phyloP scores from a whole-genome alignment of 1,139 yeast genomes.

The Ogataea hybrid region DNA sequence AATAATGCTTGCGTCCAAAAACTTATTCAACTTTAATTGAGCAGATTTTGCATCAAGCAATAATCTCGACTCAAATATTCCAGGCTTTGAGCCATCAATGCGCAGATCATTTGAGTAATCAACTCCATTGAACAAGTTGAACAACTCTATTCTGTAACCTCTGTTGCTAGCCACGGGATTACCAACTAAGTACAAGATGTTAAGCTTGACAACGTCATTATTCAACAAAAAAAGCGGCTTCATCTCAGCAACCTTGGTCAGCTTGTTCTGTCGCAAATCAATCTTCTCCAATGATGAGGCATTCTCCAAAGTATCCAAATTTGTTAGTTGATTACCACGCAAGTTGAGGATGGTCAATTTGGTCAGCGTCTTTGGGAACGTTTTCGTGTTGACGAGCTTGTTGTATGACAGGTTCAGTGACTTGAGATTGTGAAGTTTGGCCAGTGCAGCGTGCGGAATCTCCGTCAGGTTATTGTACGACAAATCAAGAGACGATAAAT shows the following conservation, averaged over 20 bases:
- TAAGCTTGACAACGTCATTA: conserved; percentile 21
- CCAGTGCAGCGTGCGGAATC: conserved; percentile 51
- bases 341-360: conserved; percentile 51
- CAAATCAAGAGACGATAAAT: conserved; percentile 55
- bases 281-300: conserved; percentile 48
- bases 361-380: conserved; percentile 40
- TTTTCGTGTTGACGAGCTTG: conserved; percentile 40
- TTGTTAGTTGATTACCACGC: conserved; percentile 49
- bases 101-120: conserved; percentile 46
- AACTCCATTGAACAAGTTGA: conserved; percentile 53
- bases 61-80: conserved; percentile 58
- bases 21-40: conserved; percentile 42
- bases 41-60: conserved; percentile 51
- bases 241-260: conserved; percentile 37
- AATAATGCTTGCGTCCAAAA: conserved; percentile 36
- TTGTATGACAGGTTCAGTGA: conserved; percentile 59
- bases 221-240: conserved; percentile 37
- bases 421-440: conserved; percentile 46
- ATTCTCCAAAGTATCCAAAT: conserved; percentile 49
- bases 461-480: conserved; percentile 51
- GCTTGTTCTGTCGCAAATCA: conserved; percentile 54
- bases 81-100: conserved; percentile 64
- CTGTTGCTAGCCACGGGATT: conserved; percentile 43
- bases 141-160: conserved; percentile 51
- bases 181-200: conserved; percentile 36